These are phyloP conservation scores for Plasmodium chabaudi DNA, from an alignment of 169 alveolate species.

Conservation along the genomic window DNA sequence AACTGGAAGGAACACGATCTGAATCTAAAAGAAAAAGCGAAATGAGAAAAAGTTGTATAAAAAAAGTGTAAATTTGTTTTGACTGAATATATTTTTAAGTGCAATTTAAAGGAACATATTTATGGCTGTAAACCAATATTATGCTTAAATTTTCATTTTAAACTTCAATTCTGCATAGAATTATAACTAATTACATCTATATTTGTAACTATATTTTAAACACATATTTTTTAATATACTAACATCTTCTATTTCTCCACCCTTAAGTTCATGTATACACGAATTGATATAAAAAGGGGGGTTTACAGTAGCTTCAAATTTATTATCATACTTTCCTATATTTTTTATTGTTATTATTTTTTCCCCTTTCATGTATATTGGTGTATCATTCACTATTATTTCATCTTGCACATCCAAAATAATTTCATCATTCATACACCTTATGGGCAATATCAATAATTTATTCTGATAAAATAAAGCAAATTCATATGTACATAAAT, in stretches of 20 bases:
- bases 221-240: constrained; percentile 2
- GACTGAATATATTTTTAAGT: no score
- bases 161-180: no score
- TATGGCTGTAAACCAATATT: no score
- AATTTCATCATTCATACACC: constrained; percentile 60
- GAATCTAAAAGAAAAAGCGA: constrained; percentile 7
- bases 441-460: constrained; percentile 39
- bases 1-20: constrained; percentile 44
- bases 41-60: no score
- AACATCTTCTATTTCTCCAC: constrained; percentile 58
- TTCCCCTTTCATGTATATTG: constrained; percentile 61
- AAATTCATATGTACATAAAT: neutral
- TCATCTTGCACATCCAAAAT: constrained; percentile 70
- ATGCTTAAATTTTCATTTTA: no score
- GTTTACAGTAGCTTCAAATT: constrained; percentile 38
- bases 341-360: constrained; percentile 62
- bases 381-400: constrained; percentile 49
- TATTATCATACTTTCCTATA: constrained; percentile 69
- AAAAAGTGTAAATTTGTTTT: no score
- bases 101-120: no score
- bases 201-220: no score
- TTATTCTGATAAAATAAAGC: constrained; percentile 15
- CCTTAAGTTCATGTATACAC: constrained; percentile 36
- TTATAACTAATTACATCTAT: no score
- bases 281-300: constrained; percentile 69